phyloP scores from a whole-genome alignment of 2,329 filamentous ascomycete species.

The Lachnellula arida region DNA sequence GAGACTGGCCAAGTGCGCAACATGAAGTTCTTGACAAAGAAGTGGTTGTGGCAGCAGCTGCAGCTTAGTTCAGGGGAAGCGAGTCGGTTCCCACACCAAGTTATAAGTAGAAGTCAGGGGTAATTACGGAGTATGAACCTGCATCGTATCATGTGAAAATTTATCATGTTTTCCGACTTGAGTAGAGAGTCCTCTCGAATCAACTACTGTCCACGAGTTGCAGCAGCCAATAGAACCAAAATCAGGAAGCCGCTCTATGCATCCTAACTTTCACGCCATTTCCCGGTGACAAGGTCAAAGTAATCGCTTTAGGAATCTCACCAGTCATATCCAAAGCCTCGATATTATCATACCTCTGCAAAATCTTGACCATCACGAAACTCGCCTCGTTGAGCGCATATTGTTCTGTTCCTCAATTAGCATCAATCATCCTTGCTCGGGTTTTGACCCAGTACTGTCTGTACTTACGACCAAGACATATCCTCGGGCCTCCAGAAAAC shows the following conservation, averaged over 20 bases:
- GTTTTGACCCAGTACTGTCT: not conserved
- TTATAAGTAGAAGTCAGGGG: too few species aligned
- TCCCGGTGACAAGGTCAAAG: slow-evolving; percentile 16
- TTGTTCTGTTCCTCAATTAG: slow-evolving; percentile 20
- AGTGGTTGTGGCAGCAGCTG: too few species aligned
- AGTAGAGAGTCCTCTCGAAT: too few species aligned
- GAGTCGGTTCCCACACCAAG: too few species aligned
- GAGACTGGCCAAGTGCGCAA: too few species aligned
- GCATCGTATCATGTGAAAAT: too few species aligned
- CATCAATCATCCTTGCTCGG: not conserved
- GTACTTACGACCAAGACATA: slow-evolving; percentile 58
- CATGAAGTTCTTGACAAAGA: too few species aligned
- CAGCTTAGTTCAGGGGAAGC: too few species aligned
- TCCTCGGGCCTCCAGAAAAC: slow-evolving; percentile 65
- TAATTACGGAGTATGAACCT: too few species aligned
- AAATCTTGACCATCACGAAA: slow-evolving; percentile 29
- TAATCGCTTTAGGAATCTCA: slow-evolving; percentile 17
- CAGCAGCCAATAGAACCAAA: not conserved
- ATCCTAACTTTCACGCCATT: slow-evolving; percentile 23
- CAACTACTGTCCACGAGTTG: too few species aligned
- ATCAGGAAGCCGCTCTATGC: slow-evolving; percentile 11
- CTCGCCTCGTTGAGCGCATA: slow-evolving; percentile 31
- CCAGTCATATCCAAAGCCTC: slow-evolving; percentile 15
- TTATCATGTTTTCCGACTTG: too few species aligned
- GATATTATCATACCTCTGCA: slow-evolving; percentile 30